A percentile compares a stretch with the other conserved stretches of the same genome.
phyloP scores from a whole-genome alignment of 768 basidiomycete species.

The Trametopsis cervina region DNA sequence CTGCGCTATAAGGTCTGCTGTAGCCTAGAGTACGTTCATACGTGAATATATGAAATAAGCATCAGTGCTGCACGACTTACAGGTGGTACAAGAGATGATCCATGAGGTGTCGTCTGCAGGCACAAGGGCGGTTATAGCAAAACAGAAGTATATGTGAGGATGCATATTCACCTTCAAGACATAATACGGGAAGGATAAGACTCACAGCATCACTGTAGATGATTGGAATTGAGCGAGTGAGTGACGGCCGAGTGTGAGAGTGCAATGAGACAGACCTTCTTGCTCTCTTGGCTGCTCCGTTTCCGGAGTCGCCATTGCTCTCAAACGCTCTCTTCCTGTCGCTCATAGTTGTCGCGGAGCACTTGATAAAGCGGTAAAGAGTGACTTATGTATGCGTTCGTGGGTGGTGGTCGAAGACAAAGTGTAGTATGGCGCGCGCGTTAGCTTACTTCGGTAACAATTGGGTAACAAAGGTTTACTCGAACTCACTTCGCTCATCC shows the following conservation, averaged over 20 bases:
- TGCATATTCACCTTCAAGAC: constrained; percentile 65
- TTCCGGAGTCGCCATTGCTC: constrained; percentile 36
- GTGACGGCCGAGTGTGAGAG: not conserved
- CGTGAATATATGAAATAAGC: constrained; percentile 2
- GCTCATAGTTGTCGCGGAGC: constrained; percentile 39
- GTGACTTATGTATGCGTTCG: not conserved
- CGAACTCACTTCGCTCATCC: not conserved
- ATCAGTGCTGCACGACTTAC: constrained; percentile 30
- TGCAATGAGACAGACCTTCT: constrained; percentile 50
- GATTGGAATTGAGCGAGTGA: constrained; percentile 13
- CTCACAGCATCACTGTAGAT: constrained; percentile 65
- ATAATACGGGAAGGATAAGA: constrained; percentile 29
- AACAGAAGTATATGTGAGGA: constrained; percentile 41
- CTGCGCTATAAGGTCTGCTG: constrained; percentile 66
- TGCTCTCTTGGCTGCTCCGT: constrained; percentile 44
- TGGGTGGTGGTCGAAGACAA: constrained; percentile 8
- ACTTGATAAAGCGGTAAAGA: not conserved
- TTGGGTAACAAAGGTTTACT: not conserved
- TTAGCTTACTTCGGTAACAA: not conserved
- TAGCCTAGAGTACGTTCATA: constrained; percentile 27
- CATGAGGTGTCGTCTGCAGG: constrained; percentile 48
- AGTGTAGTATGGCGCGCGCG: not conserved
- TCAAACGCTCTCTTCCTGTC: constrained; percentile 62
- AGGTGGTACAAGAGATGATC: constrained; percentile 29
- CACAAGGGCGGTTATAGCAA: constrained; percentile 58